Percentiles rank a stretch among this genome's conserved stretches.
Conservation (phyloP, 768 basidiomycete species). For the Mycena polygramma region DNA sequence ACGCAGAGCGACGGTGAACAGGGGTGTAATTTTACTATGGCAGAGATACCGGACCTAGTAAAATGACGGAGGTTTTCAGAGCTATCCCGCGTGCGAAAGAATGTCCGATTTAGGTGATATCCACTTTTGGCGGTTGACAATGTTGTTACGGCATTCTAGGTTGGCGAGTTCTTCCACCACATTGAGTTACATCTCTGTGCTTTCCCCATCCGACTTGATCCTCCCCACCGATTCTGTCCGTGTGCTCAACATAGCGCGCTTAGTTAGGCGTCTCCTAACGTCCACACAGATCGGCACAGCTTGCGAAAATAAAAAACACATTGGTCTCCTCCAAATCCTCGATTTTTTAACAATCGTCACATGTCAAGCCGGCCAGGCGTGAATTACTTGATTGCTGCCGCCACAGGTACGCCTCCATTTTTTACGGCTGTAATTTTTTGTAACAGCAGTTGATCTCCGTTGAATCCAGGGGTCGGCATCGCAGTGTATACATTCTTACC, state of each 20-base stretch:
- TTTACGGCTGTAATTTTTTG: background rate
- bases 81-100: background rate
- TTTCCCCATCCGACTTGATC: constrained; percentile 16
- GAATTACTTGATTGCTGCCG: constrained; percentile 68
- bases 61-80: background rate
- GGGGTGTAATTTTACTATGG: background rate
- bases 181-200: background rate
- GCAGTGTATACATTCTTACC: constrained; percentile 35
- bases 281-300: no score
- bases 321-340: background rate
- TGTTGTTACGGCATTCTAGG: background rate
- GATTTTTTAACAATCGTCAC: background rate
- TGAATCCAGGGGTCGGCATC: constrained; percentile 27
- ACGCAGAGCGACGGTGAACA: background rate
- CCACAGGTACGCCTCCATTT: constrained; percentile 59
- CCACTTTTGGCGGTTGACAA: background rate
- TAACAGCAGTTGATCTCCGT: background rate
- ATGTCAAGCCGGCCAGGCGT: constrained; percentile 42
- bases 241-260: background rate
- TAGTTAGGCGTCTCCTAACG: no score
- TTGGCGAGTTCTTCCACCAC: background rate
- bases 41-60: background rate
- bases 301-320: background rate
- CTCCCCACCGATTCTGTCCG: background rate
- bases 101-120: constrained; percentile 2